Percentiles rank a stretch among this genome's conserved stretches.
Conservation (phyloP, 331 rosid genomes). For the Malus hybrid region DNA sequence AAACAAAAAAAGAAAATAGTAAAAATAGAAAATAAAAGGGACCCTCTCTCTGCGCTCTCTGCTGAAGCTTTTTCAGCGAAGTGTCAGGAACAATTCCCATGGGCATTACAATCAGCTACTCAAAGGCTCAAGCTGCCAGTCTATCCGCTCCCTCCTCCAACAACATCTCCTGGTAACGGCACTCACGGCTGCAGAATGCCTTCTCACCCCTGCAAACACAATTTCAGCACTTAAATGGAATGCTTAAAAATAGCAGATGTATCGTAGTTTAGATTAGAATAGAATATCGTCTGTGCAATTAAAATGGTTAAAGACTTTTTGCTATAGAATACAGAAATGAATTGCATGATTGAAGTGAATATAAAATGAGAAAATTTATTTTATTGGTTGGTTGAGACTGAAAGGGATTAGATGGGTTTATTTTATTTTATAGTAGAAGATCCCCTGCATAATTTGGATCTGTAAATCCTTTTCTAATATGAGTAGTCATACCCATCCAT, state of each 20-base stretch:
- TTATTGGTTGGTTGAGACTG: neutral
- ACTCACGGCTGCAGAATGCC: slow-evolving; percentile 88
- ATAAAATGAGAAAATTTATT: neutral
- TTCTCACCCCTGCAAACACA: slow-evolving; percentile 64
- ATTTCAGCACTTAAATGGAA: neutral
- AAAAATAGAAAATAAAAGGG: no score
- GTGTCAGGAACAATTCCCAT: slow-evolving; percentile 7
- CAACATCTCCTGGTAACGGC: slow-evolving; percentile 64
- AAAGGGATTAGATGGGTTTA: neutral
- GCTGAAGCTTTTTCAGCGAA: neutral
- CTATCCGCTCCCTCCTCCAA: slow-evolving; percentile 49
- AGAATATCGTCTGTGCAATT: no score
- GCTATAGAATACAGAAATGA: neutral
- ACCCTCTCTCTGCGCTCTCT: neutral
- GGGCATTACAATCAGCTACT: neutral
- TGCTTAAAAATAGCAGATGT: neutral
- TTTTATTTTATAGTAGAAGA: neutral
- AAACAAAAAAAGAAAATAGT: neutral
- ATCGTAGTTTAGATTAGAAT: no score
- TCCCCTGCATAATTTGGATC: neutral
- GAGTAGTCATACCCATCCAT: neutral
- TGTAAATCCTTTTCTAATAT: neutral
- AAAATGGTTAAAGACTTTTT: no score
- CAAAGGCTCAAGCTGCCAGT: slow-evolving; percentile 14
- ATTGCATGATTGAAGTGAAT: neutral